Base-by-base conservation (phyloP, 2,329 filamentous ascomycete species). In the Harringtonia aguacate region DNA sequence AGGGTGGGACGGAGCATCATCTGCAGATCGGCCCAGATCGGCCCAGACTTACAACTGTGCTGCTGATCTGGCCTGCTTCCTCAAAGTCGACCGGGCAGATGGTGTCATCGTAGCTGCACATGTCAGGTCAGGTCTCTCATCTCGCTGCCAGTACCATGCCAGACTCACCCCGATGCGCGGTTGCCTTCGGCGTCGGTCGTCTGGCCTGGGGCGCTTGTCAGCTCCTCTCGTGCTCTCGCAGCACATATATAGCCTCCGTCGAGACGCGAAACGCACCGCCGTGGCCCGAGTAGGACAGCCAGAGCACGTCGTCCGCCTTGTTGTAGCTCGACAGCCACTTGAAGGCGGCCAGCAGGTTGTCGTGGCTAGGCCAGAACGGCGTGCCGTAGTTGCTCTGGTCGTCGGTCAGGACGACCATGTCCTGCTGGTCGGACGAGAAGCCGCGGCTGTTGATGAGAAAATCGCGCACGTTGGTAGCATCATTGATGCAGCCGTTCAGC, bases 271-370 rank as follows among this genome's bases (percentile, higher is more conserved):
- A 27, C 48, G 29, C 36, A 35, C 73, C 69, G 43, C 75, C 75
- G 48, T 79, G 75, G 1, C 75, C 75, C 0, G 70, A 74, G 50
- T 79, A 79, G 49, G 75, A 74, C 40, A 79, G 56, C 61, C 76
- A 78, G 17, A 72, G 58, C 9, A 61, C 66, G 44, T 70, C 71
- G 10, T 68, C 67, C 0, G 73, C 69, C 43, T 72, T 66, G 30
- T 63, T 64, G 29, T 52, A 51, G 22, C 60, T 65, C 36, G 77
- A 68, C 3, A 79, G 65, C 75, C 75, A 79, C 44, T 72, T 62
- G 58, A 79, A 75, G 4, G 75, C 75, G 3, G 68, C 68, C 33
- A 62, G 44, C 43, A 64, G 56, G 50, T 64, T 62, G 22, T 55
- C 55, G 7, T 53, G 53, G 21, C 53, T 61, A 2, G 62, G 59